Evolutionary conservation across 2,329 filamentous ascomycete genomes (phyloP), one percentile per base, ranked within the genome.

Genomic region (Diaporthe sp.): DNA sequence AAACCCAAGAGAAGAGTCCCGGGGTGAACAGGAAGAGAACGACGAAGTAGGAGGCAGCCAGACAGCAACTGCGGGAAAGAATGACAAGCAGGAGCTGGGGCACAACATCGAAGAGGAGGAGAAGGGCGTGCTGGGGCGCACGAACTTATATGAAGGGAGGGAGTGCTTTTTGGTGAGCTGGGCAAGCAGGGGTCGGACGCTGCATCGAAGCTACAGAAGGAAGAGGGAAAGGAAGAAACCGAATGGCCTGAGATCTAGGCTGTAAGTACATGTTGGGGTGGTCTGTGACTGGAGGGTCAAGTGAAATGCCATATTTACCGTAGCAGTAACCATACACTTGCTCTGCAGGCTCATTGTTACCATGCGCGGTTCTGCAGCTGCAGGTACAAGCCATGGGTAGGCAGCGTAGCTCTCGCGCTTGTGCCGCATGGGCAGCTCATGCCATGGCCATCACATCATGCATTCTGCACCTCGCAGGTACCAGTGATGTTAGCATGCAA

Each of bases 1-100:
- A 42, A 42, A 34, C n/a, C 25, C 20, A 70, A 4, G n/a, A 55
- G 15, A 55, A 55, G 31, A 28, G 4, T 31, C 5, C 47, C 49
- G 10, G 42, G 47, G 9, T 22, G 12, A 8, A 39, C 8, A 20
- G 31, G 13, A 31, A 70, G 47, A 28, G 65, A 68, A 39, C 8
- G 65, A 42, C 31, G 22, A 25, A 28, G 49, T 8, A 42, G 49
- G 49, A 53, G 65, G n/a, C 22, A 39, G 34, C 47, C 34, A 53
- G n/a, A 55, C 47, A 25, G 49, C 65, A 70, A 53, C 65, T 70
- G 65, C 34, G 17, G 13, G 34, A 55, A 70, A 70, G 65, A 70
- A 55, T 55, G 65, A 55, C 65, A 55, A 22, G 65, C 65, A 68
- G 65, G 20, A 28, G 34, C 65, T 42, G 47, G 9, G 34, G 34